Evolutionary conservation across 73 alveolate genomes (phyloP), one percentile per base, ranked within the genome.

Genomic region (Paramecium primaurelia): DNA sequence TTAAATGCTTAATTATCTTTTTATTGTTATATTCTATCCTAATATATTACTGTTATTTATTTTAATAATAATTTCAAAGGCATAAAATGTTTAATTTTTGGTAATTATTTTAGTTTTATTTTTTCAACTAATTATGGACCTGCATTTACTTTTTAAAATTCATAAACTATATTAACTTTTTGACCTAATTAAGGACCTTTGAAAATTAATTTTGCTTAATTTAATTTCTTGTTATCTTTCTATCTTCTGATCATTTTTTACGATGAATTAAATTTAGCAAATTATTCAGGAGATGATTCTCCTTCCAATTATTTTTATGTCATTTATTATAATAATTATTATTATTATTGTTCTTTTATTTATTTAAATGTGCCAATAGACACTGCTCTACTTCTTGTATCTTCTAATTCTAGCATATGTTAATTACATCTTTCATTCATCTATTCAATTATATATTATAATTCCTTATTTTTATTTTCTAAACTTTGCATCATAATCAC

Each of bases 131-230:
- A 45, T 49, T 80, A 45, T 42, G 91, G 91, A 26, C 91, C 91
- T 4, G 75, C 91, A 80, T 80, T 80, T 3, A 47, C 20, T 25
- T 80, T 80, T 47, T 80, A 80, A n/a, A 80, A 80, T 45, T 80
- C 91, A 47, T 80, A 80, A 25, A 26, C 75, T 25, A 80, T 64
- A 44, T 25, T 80, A 3, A 80, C 91, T 16, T 80, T 80, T 58
- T 80, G 58, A 10, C 91, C 91, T 26, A 80, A 80, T 80, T 80
- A 80, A 80, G 91, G 91, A 20, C 91, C 91, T 25, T 80, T 80
- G 16, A 80, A 80, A 32, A 80, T 64, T 11, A 64, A 28, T 34
- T 64, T 64, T 11, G 84, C 84, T 64, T 64, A 34, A 64, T 64
- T 64, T 28, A 64, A 64, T 11, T 64, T 64, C 28, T 64, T 64